phyloP scores from a whole-genome alignment of 2,329 filamentous ascomycete species.

The Phaeophleospora eucalypticola region DNA sequence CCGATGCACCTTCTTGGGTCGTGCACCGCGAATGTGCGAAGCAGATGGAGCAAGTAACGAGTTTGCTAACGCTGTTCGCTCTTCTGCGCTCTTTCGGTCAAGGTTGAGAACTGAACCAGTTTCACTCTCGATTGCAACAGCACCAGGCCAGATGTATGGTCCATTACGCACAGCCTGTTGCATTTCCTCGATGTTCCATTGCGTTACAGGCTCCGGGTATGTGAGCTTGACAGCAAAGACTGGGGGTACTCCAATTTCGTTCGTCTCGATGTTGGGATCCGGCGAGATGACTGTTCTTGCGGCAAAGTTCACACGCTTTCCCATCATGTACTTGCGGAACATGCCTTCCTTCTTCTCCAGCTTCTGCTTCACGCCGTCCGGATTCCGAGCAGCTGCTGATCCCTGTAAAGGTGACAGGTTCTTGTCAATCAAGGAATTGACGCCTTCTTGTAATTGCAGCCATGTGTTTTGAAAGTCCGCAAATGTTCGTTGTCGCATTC shows the following conservation, averaged over 20 bases:
- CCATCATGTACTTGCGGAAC: constrained; percentile 99
- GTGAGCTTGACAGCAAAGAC: constrained; percentile 95
- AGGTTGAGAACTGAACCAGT: constrained; percentile 87
- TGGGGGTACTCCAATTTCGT: constrained; percentile 96
- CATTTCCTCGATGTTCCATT: constrained; percentile 93
- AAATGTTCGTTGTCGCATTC: constrained; percentile 58
- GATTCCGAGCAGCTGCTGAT: constrained; percentile 69
- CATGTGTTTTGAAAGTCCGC: constrained; percentile 76
- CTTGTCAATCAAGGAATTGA: constrained; percentile 90
- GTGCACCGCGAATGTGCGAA: constrained; percentile 63
- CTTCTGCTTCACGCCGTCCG: constrained; percentile 95
- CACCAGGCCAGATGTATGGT: constrained; percentile 88
- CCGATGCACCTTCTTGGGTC: constrained; percentile 93
- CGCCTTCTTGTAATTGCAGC: constrained; percentile 77
- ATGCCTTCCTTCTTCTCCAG: constrained; percentile 98
- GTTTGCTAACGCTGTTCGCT: constrained; percentile 84
- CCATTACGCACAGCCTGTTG: constrained; percentile 96
- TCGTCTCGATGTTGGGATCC: constrained; percentile 97
- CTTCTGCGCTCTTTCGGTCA: constrained; percentile 79
- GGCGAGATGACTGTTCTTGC: constrained; percentile 97
- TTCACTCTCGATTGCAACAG: constrained; percentile 91
- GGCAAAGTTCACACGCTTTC: constrained; percentile 97
- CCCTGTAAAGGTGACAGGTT: constrained; percentile 81
- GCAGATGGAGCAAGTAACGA: constrained; percentile 83
- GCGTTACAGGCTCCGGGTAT: constrained; percentile 94